Base-by-base conservation (phyloP, 2,329 filamentous ascomycete species). In the Bipolaris sorokiniana region DNA sequence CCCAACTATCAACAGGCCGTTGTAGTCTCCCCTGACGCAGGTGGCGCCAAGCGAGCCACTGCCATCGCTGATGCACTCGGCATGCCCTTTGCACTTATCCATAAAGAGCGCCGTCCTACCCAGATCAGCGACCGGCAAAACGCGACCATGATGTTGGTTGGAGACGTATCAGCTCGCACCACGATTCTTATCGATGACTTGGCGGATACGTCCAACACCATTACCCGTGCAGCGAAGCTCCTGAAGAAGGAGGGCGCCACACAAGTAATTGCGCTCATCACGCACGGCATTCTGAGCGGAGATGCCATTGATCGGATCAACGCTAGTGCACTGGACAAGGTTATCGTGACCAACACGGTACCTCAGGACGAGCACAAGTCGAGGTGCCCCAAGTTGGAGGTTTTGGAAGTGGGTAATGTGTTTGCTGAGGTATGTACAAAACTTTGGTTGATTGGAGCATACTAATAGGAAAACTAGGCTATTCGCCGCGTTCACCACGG, bases 401-500 rank as follows among this genome's bases (percentile, higher is more conserved):
- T 97, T 48, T 81, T 99, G 61, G 94, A 98, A 72, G 88, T 98
- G 59, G 91, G 92, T 51, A 83, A 85, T 66, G 88, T 97, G 56
- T 97, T 98, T 76, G 93, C 91, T 58, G 94, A 98, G 84, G 91
- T 87, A 76, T 68, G 77, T 74, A 42, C 1, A 34, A 34, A 16
- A 20, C 10, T 2, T 36, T 26, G 7, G 40, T 6, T 7, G 9
- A 45, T 18, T 55, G 71, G 76, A 62, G 76, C 56, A 44, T 38
- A 1, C 6, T 50, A n/a, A 47, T 36, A 9, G 16, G 1, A 49
- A 44, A 22, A 36, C 16, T 55, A 88, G 86, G 87, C 95, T 48
- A 97, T 98, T 68, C 90, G 95, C 62, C 88, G 95, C 62, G 94
- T 98, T 57, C 95, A 99, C 79, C 93, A 98, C 77, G 95, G 95